phyloP scores from a whole-genome alignment of 306 rosid species.

The Hippophae tibetana region DNA sequence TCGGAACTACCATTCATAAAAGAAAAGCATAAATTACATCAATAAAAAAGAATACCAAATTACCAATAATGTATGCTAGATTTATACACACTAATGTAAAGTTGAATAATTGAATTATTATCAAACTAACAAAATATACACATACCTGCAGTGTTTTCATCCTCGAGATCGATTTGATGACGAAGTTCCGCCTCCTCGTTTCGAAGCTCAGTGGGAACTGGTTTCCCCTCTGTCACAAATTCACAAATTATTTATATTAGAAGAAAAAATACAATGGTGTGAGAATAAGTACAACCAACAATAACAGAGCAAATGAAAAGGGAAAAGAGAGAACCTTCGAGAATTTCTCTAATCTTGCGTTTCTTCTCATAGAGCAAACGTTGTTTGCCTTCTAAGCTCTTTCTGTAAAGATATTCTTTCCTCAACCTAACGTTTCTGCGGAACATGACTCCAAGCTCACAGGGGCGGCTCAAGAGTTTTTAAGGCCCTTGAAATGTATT shows the following conservation, averaged over 20 bases:
- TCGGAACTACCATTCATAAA: conserved; percentile 45
- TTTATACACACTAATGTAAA: background rate
- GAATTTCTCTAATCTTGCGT: conserved; percentile 70
- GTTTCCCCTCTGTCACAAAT: conserved; percentile 60
- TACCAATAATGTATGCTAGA: background rate
- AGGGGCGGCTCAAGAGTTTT: too few relatives aligned
- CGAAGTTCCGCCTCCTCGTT: conserved; percentile 87
- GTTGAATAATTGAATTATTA: background rate
- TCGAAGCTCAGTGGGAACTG: conserved; percentile 84
- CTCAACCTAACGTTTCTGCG: conserved; percentile 58
- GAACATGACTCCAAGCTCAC: conserved; percentile 29
- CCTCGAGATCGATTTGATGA: conserved; percentile 73
- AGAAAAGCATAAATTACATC: background rate
- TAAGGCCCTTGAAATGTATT: too few relatives aligned
- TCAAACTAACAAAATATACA: background rate
- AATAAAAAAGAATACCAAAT: background rate
- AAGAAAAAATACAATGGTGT: background rate
- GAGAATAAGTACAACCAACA: background rate
- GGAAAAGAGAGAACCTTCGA: conserved; percentile 35
- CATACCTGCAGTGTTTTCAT: conserved; percentile 66
- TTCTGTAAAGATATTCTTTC: conserved; percentile 73
- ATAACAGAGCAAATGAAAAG: background rate
- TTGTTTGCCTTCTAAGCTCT: conserved; percentile 74
- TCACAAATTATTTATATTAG: background rate
- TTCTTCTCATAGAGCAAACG: conserved; percentile 75